Percentiles rank a stretch among this genome's conserved stretches.
phyloP scores from a whole-genome alignment of 768 basidiomycete genomes.

The Russula ochroleuca region DNA sequence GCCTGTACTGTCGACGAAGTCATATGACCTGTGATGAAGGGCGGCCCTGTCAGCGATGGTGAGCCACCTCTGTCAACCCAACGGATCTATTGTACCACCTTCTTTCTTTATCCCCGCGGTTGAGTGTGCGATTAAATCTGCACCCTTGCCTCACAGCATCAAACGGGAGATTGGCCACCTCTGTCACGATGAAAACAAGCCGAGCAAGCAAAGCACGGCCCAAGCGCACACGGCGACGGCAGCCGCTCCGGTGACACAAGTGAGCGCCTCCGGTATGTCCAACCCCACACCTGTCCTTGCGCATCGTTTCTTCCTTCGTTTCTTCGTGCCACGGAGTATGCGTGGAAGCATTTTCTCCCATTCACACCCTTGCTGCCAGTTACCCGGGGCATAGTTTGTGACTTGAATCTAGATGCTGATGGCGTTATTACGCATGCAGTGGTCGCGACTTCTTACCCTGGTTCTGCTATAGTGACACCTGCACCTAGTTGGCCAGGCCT shows the following conservation, averaged over 20 bases:
- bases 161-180: slow-evolving; percentile 95
- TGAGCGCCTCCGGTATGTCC: slow-evolving; percentile 10
- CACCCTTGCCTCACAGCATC: slow-evolving; percentile 54
- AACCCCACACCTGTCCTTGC: background rate
- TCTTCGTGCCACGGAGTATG: background rate
- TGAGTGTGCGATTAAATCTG: slow-evolving; percentile 5
- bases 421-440: slow-evolving; percentile 24
- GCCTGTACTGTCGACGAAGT: slow-evolving; percentile 87
- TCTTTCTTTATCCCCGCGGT: slow-evolving; percentile 8
- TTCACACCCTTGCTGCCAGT: background rate
- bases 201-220: slow-evolving; percentile 35
- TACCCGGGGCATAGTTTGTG: background rate
- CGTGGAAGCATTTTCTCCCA: background rate
- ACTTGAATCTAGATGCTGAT: background rate
- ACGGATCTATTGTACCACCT: background rate
- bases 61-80: slow-evolving; percentile 34
- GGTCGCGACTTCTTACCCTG: slow-evolving; percentile 2
- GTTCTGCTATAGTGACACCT: slow-evolving; percentile 31
- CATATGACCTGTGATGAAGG: slow-evolving; percentile 93
- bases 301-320: background rate
- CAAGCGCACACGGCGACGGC: slow-evolving; percentile 38
- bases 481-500: slow-evolving; percentile 51
- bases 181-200: slow-evolving; percentile 81
- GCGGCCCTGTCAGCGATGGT: slow-evolving; percentile 91
- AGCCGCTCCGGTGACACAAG: slow-evolving; percentile 16